These are phyloP conservation scores for Scutellaria baicalensis DNA, from an alignment of 257 asterid species.

Conservation along the genomic window DNA sequence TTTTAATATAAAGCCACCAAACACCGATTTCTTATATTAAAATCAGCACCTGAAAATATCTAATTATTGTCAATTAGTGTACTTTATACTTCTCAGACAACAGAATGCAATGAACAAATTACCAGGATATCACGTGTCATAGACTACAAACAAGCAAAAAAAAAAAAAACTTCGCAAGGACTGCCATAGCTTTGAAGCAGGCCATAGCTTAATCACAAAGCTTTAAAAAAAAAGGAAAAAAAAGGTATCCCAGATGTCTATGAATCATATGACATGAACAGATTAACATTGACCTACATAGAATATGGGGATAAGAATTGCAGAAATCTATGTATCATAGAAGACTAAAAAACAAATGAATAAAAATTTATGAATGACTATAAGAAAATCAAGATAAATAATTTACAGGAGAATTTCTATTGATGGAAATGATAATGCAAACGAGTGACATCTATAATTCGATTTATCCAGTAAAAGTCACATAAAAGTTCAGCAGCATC, in stretches of 20 bases:
- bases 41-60: neutral
- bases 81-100: too few species aligned
- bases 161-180: neutral
- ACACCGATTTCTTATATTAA: neutral
- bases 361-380: neutral
- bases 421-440: neutral
- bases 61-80: neutral
- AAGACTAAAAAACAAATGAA: neutral
- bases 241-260: neutral
- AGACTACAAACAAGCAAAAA: neutral
- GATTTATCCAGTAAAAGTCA: neutral
- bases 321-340: neutral
- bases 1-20: neutral
- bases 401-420: neutral
- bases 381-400: neutral
- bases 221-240: neutral
- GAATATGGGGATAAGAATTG: neutral
- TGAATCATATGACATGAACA: neutral
- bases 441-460: neutral
- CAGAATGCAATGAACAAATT: too few species aligned
- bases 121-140: neutral
- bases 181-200: neutral
- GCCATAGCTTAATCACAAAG: neutral
- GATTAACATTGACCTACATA: neutral
- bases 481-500: neutral